These are phyloP conservation scores for Vitis labrusca DNA, from an alignment of 164 flowering plant genomes.

Conservation along the genomic window DNA sequence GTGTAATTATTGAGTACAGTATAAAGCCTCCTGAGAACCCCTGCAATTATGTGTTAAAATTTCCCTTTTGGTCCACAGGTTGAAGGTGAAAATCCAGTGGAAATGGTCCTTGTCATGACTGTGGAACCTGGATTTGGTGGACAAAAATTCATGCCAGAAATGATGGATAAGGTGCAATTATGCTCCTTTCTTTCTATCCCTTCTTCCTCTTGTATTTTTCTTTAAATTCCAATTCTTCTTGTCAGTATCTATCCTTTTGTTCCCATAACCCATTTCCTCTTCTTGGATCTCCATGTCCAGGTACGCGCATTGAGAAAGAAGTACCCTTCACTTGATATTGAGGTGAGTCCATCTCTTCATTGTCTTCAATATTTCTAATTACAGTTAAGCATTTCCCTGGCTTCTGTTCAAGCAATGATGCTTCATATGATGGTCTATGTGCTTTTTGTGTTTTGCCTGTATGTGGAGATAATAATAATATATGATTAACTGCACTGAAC, in stretches of 20 bases:
- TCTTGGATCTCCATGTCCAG: slow-evolving; percentile 25
- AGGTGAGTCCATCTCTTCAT: slow-evolving; percentile 42
- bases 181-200: background rate
- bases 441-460: background rate
- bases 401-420: background rate
- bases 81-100: slow-evolving; percentile 81
- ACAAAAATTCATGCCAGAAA: slow-evolving; percentile 95
- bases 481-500: no score
- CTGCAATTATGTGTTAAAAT: background rate
- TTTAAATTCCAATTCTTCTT: slow-evolving; percentile 4
- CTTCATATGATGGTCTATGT: background rate
- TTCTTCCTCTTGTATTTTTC: background rate
- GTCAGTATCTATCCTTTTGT: background rate
- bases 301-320: slow-evolving; percentile 74
- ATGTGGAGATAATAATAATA: no score
- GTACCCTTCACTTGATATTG: slow-evolving; percentile 95
- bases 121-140: slow-evolving; percentile 99
- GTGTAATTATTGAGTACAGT: background rate
- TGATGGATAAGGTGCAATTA: slow-evolving; percentile 81
- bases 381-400: background rate
- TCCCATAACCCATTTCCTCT: background rate
- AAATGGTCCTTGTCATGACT: slow-evolving; percentile 98
- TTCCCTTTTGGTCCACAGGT: slow-evolving; percentile 37
- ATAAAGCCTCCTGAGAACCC: background rate
- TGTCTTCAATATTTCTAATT: background rate